phyloP scores from a whole-genome alignment of 202 grass and related monocot species.

The Eragrostis tef region DNA sequence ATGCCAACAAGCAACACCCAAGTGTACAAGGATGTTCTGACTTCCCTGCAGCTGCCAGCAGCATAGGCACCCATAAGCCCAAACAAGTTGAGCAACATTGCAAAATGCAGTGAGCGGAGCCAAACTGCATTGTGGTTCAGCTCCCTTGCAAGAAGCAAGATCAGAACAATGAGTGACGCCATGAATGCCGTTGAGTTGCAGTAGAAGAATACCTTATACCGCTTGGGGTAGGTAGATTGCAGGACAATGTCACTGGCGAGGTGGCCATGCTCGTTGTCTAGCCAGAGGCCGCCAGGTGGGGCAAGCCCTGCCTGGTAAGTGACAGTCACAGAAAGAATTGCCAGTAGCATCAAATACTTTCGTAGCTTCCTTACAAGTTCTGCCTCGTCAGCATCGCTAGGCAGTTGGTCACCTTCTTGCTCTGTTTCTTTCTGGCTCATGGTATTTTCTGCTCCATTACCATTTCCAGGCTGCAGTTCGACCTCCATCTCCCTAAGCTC shows the following conservation, averaged over 20 bases:
- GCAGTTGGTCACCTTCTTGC: conserved; percentile 21
- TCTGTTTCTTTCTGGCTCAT: background rate
- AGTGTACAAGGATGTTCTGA: conserved; percentile 48
- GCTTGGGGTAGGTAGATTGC: background rate
- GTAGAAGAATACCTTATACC: conserved; percentile 63
- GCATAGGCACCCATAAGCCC: conserved; percentile 65
- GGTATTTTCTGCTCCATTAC: background rate
- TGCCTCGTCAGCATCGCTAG: conserved; percentile 7
- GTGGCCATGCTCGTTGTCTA: conserved; percentile 20
- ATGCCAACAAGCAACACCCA: conserved; percentile 57
- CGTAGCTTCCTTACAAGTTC: conserved; percentile 55
- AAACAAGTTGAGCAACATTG: conserved; percentile 48
- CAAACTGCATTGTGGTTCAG: conserved; percentile 19
- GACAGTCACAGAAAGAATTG: conserved; percentile 56
- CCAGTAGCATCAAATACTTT: conserved; percentile 61
- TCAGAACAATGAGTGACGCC: conserved; percentile 57
- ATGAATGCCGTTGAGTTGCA: conserved; percentile 59
- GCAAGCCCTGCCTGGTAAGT: conserved; percentile 65
- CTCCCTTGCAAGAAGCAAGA: conserved; percentile 50
- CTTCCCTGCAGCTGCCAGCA: conserved; percentile 54
- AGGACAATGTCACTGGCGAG: conserved; percentile 50
- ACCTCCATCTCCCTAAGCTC: conserved; percentile 37
- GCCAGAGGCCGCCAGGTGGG: conserved; percentile 66
- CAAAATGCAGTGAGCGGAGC: conserved; percentile 46
- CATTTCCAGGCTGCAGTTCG: conserved; percentile 10